Conservation (phyloP, 331 rosid genomes). For the Ulmus americana region DNA sequence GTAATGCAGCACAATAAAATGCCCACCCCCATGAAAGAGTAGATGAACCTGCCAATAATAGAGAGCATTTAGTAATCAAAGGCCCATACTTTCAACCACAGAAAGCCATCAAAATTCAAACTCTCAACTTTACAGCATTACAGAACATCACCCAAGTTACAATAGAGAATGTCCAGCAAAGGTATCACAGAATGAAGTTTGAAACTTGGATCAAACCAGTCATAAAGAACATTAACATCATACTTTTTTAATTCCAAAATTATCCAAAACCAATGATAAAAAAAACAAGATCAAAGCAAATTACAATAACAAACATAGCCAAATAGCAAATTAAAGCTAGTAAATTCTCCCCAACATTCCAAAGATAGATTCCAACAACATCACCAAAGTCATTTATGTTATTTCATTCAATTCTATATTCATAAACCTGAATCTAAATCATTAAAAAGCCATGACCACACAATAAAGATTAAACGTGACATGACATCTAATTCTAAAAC, state of each 20-base stretch:
- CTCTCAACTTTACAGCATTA: not conserved
- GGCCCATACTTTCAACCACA: slow-evolving; percentile 7
- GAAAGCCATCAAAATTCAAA: not conserved
- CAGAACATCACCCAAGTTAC: not conserved
- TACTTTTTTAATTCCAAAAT: not conserved
- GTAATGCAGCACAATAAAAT: slow-evolving; percentile 56
- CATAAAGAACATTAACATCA: not conserved
- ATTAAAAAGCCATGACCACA: not conserved
- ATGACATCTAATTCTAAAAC: too few relatives aligned
- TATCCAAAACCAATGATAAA: not conserved
- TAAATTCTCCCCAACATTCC: not conserved
- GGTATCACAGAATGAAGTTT: not conserved
- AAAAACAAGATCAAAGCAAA: not conserved
- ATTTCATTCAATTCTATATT: slow-evolving; percentile 1
- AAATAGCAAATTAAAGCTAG: not conserved
- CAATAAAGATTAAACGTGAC: too few relatives aligned
- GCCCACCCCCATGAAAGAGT: slow-evolving; percentile 80
- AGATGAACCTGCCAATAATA: slow-evolving; percentile 64
- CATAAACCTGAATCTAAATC: not conserved
- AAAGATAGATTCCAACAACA: slow-evolving; percentile 3
- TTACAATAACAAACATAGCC: too few relatives aligned
- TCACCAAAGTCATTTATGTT: not conserved
- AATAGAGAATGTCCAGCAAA: slow-evolving; percentile 10
- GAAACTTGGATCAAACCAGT: not conserved
- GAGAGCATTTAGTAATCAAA: slow-evolving; percentile 10